phyloP scores from a whole-genome alignment of 2,329 filamentous ascomycete genomes.

The Alternaria gansuensis region DNA sequence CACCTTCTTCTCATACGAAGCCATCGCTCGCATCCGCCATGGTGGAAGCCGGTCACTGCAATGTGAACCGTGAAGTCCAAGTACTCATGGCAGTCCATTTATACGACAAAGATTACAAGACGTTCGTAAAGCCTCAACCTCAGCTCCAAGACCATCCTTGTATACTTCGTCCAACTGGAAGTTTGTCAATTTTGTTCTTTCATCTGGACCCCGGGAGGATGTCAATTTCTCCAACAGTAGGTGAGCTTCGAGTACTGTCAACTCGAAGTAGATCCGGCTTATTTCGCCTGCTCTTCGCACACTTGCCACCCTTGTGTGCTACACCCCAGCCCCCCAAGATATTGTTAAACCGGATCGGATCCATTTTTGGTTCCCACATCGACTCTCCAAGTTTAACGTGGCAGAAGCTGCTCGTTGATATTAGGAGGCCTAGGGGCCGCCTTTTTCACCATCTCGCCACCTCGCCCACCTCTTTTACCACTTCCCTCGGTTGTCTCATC shows the following conservation, averaged over 20 bases:
- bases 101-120: background rate
- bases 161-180: background rate
- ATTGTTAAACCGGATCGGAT: constrained; percentile 3
- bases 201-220: background rate
- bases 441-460: background rate
- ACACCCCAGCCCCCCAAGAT: background rate
- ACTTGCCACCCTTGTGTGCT: background rate
- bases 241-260: background rate
- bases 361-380: constrained; percentile 2
- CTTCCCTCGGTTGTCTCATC: background rate
- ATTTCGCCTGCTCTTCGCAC: background rate
- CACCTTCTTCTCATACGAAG: background rate
- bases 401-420: background rate
- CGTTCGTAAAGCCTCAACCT: too few relatives aligned
- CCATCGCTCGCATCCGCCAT: background rate
- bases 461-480: background rate
- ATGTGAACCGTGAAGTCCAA: background rate
- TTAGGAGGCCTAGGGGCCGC: background rate
- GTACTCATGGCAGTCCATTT: background rate
- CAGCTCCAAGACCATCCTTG: background rate
- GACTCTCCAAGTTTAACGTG: constrained; percentile 3
- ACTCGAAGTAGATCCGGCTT: background rate
- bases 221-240: background rate
- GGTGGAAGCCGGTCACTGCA: background rate
- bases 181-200: constrained; percentile 1